These are phyloP conservation scores for Phaeosphaeriaceae sp. DNA, from an alignment of 2,329 filamentous ascomycete genomes.

Conservation along the genomic window DNA sequence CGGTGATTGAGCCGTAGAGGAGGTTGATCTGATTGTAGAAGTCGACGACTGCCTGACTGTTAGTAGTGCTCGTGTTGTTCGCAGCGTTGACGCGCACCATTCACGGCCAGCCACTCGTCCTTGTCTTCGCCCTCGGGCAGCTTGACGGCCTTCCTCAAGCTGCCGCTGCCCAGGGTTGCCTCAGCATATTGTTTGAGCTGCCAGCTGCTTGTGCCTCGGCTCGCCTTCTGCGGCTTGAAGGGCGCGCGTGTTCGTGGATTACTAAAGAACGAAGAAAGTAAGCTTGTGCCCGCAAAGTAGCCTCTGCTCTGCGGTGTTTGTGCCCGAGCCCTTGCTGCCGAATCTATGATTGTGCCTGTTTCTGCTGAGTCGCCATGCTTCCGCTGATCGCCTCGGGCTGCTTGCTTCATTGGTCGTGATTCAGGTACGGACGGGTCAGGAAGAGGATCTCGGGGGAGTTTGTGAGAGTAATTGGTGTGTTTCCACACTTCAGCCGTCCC, in stretches of 20 bases:
- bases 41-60: slow-evolving; percentile 80
- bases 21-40: slow-evolving; percentile 99
- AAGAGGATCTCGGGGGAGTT: slow-evolving; percentile 20
- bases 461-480: slow-evolving; percentile 46
- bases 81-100: slow-evolving; percentile 66
- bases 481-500: slow-evolving; percentile 28
- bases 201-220: slow-evolving; percentile 88
- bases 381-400: slow-evolving; percentile 20
- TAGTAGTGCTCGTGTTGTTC: slow-evolving; percentile 10
- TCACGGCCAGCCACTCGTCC: slow-evolving; percentile 98
- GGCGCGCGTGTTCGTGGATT: slow-evolving; percentile 88
- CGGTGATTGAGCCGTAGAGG: slow-evolving; percentile 96
- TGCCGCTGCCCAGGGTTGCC: slow-evolving; percentile 92
- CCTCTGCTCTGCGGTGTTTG: slow-evolving; percentile 15
- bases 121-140: slow-evolving; percentile 96
- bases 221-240: slow-evolving; percentile 85
- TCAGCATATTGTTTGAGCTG: slow-evolving; percentile 98
- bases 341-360: slow-evolving; percentile 15
- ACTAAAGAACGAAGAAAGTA: slow-evolving; percentile 58
- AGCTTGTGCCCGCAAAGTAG: slow-evolving; percentile 35
- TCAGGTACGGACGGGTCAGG: slow-evolving; percentile 12
- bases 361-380: slow-evolving; percentile 6
- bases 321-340: slow-evolving; percentile 13
- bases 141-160: slow-evolving; percentile 94
- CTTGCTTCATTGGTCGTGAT: slow-evolving; percentile 4